These are phyloP conservation scores for Russula griseocarnosa DNA, from an alignment of 768 basidiomycete genomes.

Conservation along the genomic window DNA sequence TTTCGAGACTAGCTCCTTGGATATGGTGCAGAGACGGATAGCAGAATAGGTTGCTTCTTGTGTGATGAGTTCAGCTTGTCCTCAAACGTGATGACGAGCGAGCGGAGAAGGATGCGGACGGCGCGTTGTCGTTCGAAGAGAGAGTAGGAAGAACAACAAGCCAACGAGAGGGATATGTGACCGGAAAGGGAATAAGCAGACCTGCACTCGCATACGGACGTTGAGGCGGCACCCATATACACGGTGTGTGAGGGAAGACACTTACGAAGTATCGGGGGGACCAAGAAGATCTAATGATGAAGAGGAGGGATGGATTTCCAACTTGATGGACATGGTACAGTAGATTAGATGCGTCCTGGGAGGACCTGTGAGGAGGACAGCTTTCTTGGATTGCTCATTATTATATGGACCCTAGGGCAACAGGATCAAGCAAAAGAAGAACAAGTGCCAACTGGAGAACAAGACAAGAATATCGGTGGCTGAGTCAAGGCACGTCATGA, in stretches of 20 bases:
- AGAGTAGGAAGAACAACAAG: conserved; percentile 52
- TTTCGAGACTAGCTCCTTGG: conserved; percentile 55
- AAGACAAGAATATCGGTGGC: neutral
- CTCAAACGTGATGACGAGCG: conserved; percentile 74
- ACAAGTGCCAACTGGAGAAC: conserved; percentile 4
- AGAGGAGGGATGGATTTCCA: conserved; percentile 59
- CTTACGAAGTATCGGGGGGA: conserved; percentile 60
- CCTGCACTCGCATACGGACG: conserved; percentile 39
- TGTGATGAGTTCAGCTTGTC: conserved; percentile 72
- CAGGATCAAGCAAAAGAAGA: conserved; percentile 15
- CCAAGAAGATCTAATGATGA: conserved; percentile 66
- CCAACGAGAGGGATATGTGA: conserved; percentile 62
- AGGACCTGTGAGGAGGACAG: neutral
- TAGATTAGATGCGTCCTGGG: neutral
- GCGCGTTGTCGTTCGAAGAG: conserved; percentile 53
- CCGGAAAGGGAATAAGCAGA: conserved; percentile 87
- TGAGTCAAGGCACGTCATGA: neutral
- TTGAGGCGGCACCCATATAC: neutral
- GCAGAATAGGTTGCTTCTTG: conserved; percentile 62
- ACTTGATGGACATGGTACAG: conserved; percentile 65
- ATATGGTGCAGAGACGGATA: conserved; percentile 61
- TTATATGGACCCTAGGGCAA: too few relatives aligned
- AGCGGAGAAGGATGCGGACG: conserved; percentile 56
- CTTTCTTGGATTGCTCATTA: neutral
- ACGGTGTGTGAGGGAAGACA: conserved; percentile 20